Evolutionary conservation across 2,329 filamentous ascomycete genomes (phyloP).

Genomic region (Cordyceps militaris): DNA sequence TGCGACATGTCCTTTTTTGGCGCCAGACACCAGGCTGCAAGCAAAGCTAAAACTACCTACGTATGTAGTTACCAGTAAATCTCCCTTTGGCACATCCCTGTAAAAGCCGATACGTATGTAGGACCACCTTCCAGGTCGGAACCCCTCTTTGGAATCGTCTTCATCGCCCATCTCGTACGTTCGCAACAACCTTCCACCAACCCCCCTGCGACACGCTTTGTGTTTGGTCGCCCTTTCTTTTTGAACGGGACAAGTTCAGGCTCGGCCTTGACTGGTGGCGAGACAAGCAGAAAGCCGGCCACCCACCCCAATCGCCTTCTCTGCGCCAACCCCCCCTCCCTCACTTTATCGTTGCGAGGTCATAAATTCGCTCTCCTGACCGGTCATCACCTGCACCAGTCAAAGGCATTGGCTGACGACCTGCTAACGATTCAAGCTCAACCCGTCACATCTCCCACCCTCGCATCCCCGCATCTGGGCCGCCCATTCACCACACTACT

Average conservation of each 20-base stretch:
- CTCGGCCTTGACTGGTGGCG: not conserved
- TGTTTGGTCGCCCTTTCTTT: not conserved
- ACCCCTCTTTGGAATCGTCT: not conserved
- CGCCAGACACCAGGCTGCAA: no score
- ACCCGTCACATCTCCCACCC: not conserved
- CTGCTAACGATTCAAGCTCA: not conserved
- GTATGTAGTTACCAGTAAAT: no score
- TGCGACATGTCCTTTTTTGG: no score
- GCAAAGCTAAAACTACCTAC: no score
- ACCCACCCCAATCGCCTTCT: not conserved
- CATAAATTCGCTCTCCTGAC: not conserved
- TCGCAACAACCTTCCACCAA: no score
- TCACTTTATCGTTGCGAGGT: not conserved
- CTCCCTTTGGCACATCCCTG: no score
- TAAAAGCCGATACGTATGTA: no score
- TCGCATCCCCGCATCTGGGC: constrained; percentile 5
- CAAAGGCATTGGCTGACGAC: not conserved
- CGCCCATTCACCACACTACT: not conserved
- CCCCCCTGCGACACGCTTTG: not conserved
- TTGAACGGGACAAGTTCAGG: not conserved
- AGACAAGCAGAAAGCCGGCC: not conserved
- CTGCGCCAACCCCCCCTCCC: not conserved
- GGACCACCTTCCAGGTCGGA: not conserved
- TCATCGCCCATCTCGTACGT: not conserved
- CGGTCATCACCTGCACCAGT: not conserved